phyloP scores from a whole-genome alignment of 495 filamentous ascomycete genomes.

The Penicillium desertorum region DNA sequence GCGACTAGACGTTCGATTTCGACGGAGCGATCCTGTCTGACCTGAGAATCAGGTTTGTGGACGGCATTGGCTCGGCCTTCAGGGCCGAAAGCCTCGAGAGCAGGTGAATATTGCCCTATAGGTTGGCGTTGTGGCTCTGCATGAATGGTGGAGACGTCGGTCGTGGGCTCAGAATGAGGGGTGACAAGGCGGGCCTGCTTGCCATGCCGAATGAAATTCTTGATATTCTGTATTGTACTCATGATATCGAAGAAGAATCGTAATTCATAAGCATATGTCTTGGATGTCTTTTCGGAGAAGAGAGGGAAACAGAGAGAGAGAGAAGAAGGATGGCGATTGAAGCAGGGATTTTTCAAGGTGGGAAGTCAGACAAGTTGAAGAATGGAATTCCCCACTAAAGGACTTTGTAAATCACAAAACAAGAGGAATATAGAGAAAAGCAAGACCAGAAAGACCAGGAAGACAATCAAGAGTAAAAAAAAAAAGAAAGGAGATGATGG shows the following conservation, averaged over 20 bases:
- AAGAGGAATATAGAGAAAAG: background rate
- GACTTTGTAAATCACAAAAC: background rate
- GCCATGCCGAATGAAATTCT: conserved; percentile 98
- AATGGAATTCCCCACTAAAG: background rate
- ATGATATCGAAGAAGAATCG: conserved; percentile 36
- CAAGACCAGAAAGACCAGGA: background rate
- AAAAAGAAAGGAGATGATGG: conserved; percentile 70
- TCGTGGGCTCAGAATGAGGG: conserved; percentile 63
- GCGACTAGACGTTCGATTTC: conserved; percentile 80
- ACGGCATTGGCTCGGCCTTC: conserved; percentile 49
- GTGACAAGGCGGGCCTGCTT: conserved; percentile 83
- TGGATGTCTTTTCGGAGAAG: conserved; percentile 13
- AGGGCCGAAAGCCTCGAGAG: conserved; percentile 55
- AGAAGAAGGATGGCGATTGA: conserved; percentile 55
- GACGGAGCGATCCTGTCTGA: conserved; percentile 46
- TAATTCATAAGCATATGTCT: background rate
- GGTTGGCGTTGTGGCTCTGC: conserved; percentile 61
- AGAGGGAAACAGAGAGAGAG: conserved; percentile 3
- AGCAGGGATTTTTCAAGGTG: conserved; percentile 50
- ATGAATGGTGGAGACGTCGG: conserved; percentile 65
- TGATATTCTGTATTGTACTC: conserved; percentile 86
- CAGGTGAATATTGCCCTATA: conserved; percentile 49
- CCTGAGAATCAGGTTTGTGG: conserved; percentile 55
- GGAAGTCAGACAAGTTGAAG: background rate
- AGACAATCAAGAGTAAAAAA: conserved; percentile 53